Percentiles rank a stretch among this genome's conserved stretches.
Evolutionary conservation across 257 asterid species (phyloP).

Genomic region (Oldenlandia corymbosa): DNA sequence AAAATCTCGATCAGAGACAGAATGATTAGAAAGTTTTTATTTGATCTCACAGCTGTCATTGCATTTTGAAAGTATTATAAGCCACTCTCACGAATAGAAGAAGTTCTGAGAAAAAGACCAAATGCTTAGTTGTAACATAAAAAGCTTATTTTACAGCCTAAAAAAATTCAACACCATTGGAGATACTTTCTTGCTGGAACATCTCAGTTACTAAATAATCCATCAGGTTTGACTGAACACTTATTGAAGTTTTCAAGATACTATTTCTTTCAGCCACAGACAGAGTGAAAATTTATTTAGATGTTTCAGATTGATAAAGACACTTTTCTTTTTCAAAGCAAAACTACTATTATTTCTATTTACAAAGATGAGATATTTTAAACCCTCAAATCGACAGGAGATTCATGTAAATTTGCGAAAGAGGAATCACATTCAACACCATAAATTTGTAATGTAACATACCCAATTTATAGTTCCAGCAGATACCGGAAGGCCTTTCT

Average conservation of each 20-base stretch:
- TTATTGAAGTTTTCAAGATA: not conserved
- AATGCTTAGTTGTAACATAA: not conserved
- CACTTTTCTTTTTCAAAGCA: not conserved
- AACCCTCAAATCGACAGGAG: not conserved
- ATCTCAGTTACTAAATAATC: not conserved
- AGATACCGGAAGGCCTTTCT: slow-evolving; percentile 69
- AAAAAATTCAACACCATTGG: not conserved
- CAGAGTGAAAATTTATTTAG: not conserved
- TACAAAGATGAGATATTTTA: not conserved
- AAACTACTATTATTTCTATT: not conserved
- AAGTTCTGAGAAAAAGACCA: not conserved
- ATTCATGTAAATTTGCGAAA: not conserved
- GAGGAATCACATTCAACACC: not conserved
- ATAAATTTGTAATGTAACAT: slow-evolving; percentile 25
- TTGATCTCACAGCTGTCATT: not conserved
- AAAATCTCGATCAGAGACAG: slow-evolving; percentile 21
- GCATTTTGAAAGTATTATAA: not conserved
- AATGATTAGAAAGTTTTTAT: not conserved
- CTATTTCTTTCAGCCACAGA: not conserved
- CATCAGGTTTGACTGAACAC: not conserved
- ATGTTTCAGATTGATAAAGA: not conserved
- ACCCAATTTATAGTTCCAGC: slow-evolving; percentile 99
- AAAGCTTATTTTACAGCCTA: not conserved
- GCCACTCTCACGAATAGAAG: not conserved
- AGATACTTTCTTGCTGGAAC: not conserved